Evolutionary conservation across 2,329 filamentous ascomycete genomes (phyloP).

Genomic region (Cytospora piceae): DNA sequence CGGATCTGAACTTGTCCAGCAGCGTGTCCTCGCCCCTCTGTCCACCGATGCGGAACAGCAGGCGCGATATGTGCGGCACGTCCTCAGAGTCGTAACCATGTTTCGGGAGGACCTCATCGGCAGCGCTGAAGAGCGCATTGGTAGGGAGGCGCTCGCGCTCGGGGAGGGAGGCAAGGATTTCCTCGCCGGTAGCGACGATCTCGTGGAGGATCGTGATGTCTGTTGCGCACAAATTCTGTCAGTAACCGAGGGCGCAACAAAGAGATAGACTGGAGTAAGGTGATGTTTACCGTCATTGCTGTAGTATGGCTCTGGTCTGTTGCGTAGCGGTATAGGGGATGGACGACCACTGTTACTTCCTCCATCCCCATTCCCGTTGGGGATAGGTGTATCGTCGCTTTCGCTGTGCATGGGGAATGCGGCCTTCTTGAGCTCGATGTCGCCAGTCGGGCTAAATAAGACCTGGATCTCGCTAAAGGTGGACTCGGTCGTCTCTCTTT

Average conservation of each 20-base stretch:
- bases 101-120: slow-evolving; percentile 73
- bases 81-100: slow-evolving; percentile 75
- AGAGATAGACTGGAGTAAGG: neutral
- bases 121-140: slow-evolving; percentile 79
- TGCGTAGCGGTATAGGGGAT: slow-evolving; percentile 19
- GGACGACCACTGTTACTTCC: slow-evolving; percentile 18
- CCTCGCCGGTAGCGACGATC: slow-evolving; percentile 74
- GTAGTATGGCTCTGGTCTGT: slow-evolving; percentile 27
- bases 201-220: slow-evolving; percentile 80
- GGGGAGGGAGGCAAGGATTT: slow-evolving; percentile 59
- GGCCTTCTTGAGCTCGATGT: slow-evolving; percentile 26
- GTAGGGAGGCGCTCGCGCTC: slow-evolving; percentile 70
- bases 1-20: slow-evolving; percentile 69
- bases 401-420: slow-evolving; percentile 26
- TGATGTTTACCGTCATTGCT: slow-evolving; percentile 27
- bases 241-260: slow-evolving; percentile 24
- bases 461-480: slow-evolving; percentile 30
- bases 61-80: slow-evolving; percentile 71
- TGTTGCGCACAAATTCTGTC: slow-evolving; percentile 41
- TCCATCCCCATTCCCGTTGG: slow-evolving; percentile 25
- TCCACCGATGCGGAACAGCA: slow-evolving; percentile 78
- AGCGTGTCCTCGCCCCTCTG: slow-evolving; percentile 61
- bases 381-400: slow-evolving; percentile 24
- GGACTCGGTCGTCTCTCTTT: slow-evolving; percentile 28
- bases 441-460: slow-evolving; percentile 28